Evolutionary conservation across 2,329 filamentous ascomycete species (phyloP).

Genomic region (Fusarium subglutinans): DNA sequence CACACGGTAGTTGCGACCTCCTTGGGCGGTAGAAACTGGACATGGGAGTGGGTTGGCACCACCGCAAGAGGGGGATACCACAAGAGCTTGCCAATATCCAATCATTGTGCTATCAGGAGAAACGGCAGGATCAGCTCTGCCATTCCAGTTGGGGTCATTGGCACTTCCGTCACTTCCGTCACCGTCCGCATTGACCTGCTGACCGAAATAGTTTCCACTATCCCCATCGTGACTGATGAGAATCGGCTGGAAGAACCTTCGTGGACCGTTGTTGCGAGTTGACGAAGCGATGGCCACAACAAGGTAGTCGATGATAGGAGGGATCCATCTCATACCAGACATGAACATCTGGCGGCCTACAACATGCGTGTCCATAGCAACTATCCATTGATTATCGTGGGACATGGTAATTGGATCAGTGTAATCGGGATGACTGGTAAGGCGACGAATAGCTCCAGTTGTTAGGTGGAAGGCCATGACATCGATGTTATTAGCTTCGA

Average conservation of each 20-base stretch:
- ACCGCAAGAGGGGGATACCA: constrained; percentile 51
- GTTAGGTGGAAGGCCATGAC: constrained; percentile 52
- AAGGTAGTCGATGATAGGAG: constrained; percentile 53
- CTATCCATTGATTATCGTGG: constrained; percentile 54
- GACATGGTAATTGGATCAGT: constrained; percentile 54
- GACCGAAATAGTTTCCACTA: constrained; percentile 55
- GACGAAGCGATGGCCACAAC: constrained; percentile 47
- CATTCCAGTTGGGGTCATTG: constrained; percentile 61
- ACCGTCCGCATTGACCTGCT: constrained; percentile 52
- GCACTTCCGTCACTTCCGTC: constrained; percentile 47
- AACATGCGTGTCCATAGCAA: constrained; percentile 55
- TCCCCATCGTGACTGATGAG: constrained; percentile 57
- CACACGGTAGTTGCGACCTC: constrained; percentile 51
- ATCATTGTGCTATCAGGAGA: constrained; percentile 54
- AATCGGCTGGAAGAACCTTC: constrained; percentile 58
- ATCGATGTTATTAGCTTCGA: constrained; percentile 57
- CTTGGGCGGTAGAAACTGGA: constrained; percentile 51
- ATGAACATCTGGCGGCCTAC: constrained; percentile 54
- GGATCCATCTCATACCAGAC: constrained; percentile 52
- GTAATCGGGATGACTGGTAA: constrained; percentile 57
- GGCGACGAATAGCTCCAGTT: constrained; percentile 52
- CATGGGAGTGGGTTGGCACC: constrained; percentile 55
- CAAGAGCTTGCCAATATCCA: constrained; percentile 52
- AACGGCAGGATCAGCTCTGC: constrained; percentile 54
- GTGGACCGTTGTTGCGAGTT: constrained; percentile 55